Evolutionary conservation across 83 land plant species (phyloP), one percentile per base, ranked within the genome.

Genomic region (Diphasiastrum complanatum): DNA sequence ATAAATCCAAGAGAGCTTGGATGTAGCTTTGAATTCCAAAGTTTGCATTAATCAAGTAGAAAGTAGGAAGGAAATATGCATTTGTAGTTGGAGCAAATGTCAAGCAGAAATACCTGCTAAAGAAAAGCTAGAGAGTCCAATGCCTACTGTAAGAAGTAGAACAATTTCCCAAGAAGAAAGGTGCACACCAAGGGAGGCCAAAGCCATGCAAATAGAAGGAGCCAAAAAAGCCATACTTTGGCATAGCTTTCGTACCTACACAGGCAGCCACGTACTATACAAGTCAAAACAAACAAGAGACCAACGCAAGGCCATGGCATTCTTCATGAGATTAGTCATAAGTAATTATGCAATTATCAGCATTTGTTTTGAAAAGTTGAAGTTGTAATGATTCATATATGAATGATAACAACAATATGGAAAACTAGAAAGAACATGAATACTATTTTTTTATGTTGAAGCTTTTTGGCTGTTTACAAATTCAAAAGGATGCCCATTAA

Each of bases 241-340:
- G 66, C 98, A 92, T 36, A 85, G 61, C 73, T 92, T 92, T 51
- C 98, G 81, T 4, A 92, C 91, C 98, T 92, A 70, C 64, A 72
- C 31, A 57, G 24, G 26, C 8, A 59, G n/a, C n/a, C n/a, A n/a
- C n/a, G n/a, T n/a, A n/a, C n/a, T n/a, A n/a, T n/a, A n/a, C n/a
- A n/a, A n/a, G n/a, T n/a, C n/a, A n/a, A n/a, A n/a, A n/a, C n/a
- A n/a, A n/a, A n/a, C n/a, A n/a, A n/a, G n/a, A n/a, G n/a, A n/a
- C n/a, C n/a, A n/a, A n/a, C n/a, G n/a, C n/a, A n/a, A n/a, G n/a
- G n/a, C n/a, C n/a, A n/a, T n/a, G n/a, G n/a, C n/a, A n/a, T n/a
- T n/a, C n/a, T n/a, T n/a, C n/a, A n/a, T n/a, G n/a, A n/a, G n/a
- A n/a, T n/a, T n/a, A n/a, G n/a, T n/a, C n/a, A n/a, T n/a, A n/a